phyloP scores from a whole-genome alignment of 2,329 filamentous ascomycete genomes.

The Neofusicoccum umdonicola region DNA sequence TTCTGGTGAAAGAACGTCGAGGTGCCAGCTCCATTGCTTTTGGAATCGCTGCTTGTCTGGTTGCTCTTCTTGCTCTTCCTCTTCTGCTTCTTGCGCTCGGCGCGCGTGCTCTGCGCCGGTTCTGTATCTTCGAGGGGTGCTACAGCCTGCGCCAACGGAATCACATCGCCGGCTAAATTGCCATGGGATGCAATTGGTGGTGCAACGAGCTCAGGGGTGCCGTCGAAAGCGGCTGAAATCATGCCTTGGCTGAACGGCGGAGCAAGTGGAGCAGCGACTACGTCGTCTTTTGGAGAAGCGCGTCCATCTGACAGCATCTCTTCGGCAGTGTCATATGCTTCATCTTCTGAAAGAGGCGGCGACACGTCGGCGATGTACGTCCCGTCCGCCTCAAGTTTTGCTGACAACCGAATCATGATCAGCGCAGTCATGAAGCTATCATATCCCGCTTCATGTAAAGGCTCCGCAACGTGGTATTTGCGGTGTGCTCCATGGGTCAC shows the following conservation, averaged over 20 bases:
- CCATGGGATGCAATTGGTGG: neutral
- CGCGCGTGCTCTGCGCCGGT: neutral
- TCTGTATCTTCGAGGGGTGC: neutral
- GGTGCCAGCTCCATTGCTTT: neutral
- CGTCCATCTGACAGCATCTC: neutral
- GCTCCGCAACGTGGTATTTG: slow-evolving; percentile 41
- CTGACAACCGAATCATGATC: slow-evolving; percentile 56
- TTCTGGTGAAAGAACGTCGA: neutral
- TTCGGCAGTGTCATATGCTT: slow-evolving; percentile 16
- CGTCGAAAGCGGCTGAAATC: neutral
- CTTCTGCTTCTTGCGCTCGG: slow-evolving; percentile 14
- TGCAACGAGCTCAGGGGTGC: neutral
- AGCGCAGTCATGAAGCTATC: slow-evolving; percentile 62
- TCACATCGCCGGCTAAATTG: neutral
- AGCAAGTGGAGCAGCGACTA: neutral
- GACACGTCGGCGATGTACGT: slow-evolving; percentile 27
- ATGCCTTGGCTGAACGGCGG: neutral
- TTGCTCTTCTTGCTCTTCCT: slow-evolving; percentile 21
- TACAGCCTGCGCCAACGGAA: neutral
- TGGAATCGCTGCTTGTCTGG: neutral
- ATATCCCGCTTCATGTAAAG: slow-evolving; percentile 61
- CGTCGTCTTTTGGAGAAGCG: neutral
- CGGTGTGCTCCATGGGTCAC: slow-evolving; percentile 35
- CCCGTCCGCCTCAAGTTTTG: slow-evolving; percentile 47
- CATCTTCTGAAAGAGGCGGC: slow-evolving; percentile 10